A percentile compares a stretch with the other conserved stretches of the same genome.
phyloP scores from a whole-genome alignment of 352 stramenopile genomes.

The Phytophthora brassicae region DNA sequence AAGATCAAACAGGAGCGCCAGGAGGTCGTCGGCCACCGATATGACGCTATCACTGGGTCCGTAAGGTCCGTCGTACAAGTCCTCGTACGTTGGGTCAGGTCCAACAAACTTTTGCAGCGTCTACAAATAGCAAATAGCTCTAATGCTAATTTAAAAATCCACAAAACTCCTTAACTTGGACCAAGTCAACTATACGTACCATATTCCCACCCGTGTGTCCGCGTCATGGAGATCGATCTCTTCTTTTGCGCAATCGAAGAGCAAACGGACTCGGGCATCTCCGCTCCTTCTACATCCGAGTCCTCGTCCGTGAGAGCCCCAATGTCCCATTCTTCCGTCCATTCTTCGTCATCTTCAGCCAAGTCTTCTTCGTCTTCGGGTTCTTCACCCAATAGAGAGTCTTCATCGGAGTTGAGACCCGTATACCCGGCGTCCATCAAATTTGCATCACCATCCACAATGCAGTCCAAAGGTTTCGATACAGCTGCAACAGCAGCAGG shows the following conservation, averaged over 20 bases:
- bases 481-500: too few relatives aligned
- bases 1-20: slow-evolving; percentile 19
- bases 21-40: background rate
- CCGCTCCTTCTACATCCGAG: background rate
- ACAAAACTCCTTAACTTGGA: background rate
- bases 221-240: background rate
- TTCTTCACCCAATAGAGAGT: background rate
- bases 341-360: background rate
- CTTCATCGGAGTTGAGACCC: background rate
- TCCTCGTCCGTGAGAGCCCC: slow-evolving; percentile 1
- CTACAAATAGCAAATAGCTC: background rate
- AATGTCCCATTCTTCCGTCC: background rate
- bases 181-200: background rate
- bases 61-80: slow-evolving; percentile 4
- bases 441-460: background rate
- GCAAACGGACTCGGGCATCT: background rate
- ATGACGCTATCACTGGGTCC: slow-evolving; percentile 6
- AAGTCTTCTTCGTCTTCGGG: background rate
- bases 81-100: background rate
- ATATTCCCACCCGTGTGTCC: slow-evolving; percentile 1
- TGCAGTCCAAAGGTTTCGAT: background rate
- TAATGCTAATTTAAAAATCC: background rate
- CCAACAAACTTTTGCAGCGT: background rate
- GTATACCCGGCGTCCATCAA: background rate
- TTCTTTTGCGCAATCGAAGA: background rate